Base-by-base conservation (phyloP, 2,329 filamentous ascomycete species). In the Talaromyces albobiverticillius region DNA sequence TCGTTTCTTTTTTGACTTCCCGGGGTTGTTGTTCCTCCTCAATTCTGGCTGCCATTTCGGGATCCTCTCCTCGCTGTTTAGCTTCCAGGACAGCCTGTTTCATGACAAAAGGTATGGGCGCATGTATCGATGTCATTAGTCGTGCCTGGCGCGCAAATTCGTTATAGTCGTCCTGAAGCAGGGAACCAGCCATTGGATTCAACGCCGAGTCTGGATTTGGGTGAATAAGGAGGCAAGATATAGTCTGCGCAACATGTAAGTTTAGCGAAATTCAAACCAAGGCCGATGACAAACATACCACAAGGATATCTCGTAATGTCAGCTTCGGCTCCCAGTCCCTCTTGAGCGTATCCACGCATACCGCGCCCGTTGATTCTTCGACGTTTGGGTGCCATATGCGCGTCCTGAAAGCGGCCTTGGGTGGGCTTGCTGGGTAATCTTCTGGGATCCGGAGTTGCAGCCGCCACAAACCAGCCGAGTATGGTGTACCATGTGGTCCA, bases 341-440 rank as follows among this genome's bases (percentile, higher is more conserved):
- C 70, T 86, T 86, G 42, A 86, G 63, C 2, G 83, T 86, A 69
- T 86, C 83, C 3, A 86, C 81, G 57, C 83, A 86, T 3, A 86
- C 82, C 1, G 79, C 79, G 4, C 83, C 83, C 0, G 79, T 82
- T n/a, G 74, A 71, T 50, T 84, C 81, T 58, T 86, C 83, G 47
- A 86, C 80, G 61, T 86, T 86, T 0, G 83, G 83, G 60, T 86
- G 83, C 76, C 82, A 86, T 59, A 86, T 81, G 5, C 78, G 75
- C 2, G 83, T 86, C 51, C 76, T 77, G 63, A 86, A 86, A 29
- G 76, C 75, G 2, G 83, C 83, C 38, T 82, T 85, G 45, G 71
- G 75, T 49, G 68, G 75, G 57, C 67, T 77, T 56, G 69, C 68
- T 7, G 75, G 72, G 60, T 85, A 84, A n/a, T 76, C 77, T 16